Percentiles rank a stretch among this genome's conserved stretches.
Conservation (phyloP, 192 early-diverging fungal species). For the Allomyces javanicus region DNA sequence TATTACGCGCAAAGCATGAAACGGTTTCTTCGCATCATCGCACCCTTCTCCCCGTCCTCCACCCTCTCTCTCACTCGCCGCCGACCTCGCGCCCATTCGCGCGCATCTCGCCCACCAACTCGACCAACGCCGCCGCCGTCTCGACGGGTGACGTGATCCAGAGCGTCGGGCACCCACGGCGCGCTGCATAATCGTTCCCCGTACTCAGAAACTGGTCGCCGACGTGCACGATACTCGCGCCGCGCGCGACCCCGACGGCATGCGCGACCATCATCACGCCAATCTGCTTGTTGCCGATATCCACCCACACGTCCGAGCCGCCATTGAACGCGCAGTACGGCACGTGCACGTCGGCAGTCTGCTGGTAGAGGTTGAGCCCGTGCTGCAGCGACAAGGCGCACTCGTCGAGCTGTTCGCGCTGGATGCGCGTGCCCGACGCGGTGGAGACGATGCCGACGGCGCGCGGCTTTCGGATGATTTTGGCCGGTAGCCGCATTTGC, state of each 20-base stretch:
- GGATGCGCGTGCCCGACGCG: slow-evolving; percentile 22
- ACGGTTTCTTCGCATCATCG: too few species aligned
- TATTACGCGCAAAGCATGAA: too few species aligned
- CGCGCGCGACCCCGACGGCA: slow-evolving; percentile 31
- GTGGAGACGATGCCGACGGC: slow-evolving; percentile 54
- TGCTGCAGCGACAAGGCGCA: slow-evolving; percentile 56
- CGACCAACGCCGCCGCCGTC: background rate
- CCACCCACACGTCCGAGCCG: slow-evolving; percentile 77
- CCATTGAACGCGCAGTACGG: slow-evolving; percentile 91
- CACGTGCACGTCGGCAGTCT: slow-evolving; percentile 28
- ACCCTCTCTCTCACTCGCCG: too few species aligned
- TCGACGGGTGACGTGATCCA: background rate
- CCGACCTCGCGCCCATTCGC: background rate
- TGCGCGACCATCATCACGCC: slow-evolving; percentile 64
- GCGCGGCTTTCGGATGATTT: slow-evolving; percentile 51
- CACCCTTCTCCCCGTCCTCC: too few species aligned
- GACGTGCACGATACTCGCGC: slow-evolving; percentile 52
- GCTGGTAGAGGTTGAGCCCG: slow-evolving; percentile 31
- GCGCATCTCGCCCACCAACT: background rate
- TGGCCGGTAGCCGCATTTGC: slow-evolving; percentile 45
- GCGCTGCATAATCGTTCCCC: slow-evolving; percentile 74
- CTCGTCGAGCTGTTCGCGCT: slow-evolving; percentile 72
- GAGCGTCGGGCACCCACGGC: slow-evolving; percentile 8
- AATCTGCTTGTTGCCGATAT: slow-evolving; percentile 86
- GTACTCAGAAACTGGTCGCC: slow-evolving; percentile 85